A percentile compares a stretch with the other conserved stretches of the same genome.
Evolutionary conservation across 257 asterid species (phyloP).

Genomic region (Gentiana macrophylla): DNA sequence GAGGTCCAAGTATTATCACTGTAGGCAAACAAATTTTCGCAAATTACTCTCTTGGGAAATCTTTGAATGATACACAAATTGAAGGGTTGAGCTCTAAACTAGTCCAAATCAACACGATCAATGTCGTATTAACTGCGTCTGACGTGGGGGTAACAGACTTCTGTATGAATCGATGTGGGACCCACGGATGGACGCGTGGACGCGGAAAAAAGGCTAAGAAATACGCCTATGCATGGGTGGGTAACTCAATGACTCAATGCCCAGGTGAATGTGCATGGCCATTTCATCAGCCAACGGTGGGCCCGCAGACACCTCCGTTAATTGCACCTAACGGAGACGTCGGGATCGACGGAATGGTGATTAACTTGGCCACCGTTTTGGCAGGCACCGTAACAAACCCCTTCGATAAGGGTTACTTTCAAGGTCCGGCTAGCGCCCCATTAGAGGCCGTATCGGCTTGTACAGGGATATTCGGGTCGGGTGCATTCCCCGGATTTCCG

Average conservation of each 20-base stretch:
- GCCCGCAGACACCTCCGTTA: slow-evolving; percentile 43
- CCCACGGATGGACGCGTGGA: slow-evolving; percentile 27
- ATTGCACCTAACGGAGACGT: slow-evolving; percentile 5
- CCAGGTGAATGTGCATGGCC: slow-evolving; percentile 63
- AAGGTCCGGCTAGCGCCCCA: slow-evolving; percentile 44
- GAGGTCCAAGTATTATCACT: slow-evolving; percentile 10
- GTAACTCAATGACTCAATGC: slow-evolving; percentile 43
- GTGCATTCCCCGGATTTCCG: slow-evolving; percentile 57
- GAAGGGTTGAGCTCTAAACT: slow-evolving; percentile 30
- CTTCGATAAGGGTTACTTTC: slow-evolving; percentile 42
- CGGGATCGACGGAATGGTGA: background rate
- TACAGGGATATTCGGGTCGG: slow-evolving; percentile 37
- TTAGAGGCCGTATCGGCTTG: slow-evolving; percentile 58
- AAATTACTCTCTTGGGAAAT: slow-evolving; percentile 26
- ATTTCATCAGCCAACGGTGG: slow-evolving; percentile 47
- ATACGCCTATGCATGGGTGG: slow-evolving; percentile 49
- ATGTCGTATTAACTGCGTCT: slow-evolving; percentile 37
- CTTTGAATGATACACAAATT: slow-evolving; percentile 19
- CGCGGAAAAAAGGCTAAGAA: slow-evolving; percentile 27
- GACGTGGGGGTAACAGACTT: slow-evolving; percentile 42
- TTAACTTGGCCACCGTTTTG: slow-evolving; percentile 34
- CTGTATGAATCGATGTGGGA: slow-evolving; percentile 48
- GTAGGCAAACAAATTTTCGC: slow-evolving; percentile 17
- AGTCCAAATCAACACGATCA: slow-evolving; percentile 33
- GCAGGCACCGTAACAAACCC: slow-evolving; percentile 55